Conservation (phyloP, 2,329 filamentous ascomycete genomes). For the Chlorencoelia australis region DNA sequence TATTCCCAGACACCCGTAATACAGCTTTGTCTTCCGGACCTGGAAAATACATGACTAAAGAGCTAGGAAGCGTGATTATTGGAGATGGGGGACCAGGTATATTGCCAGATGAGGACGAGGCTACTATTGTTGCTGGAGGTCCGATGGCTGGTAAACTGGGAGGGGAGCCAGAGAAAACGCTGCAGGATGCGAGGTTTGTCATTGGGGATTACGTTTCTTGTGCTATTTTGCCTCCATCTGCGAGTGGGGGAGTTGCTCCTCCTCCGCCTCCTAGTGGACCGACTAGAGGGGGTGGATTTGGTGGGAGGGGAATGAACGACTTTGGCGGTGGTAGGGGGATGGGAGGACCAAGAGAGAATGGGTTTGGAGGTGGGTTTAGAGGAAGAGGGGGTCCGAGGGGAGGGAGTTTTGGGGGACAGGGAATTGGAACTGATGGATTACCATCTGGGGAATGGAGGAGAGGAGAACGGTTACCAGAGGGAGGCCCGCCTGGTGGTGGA, state of each 20-base stretch:
- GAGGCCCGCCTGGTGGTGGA: conserved; percentile 29
- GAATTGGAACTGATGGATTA: conserved; percentile 25
- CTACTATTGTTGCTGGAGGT: conserved; percentile 23
- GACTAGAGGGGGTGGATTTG: conserved; percentile 29
- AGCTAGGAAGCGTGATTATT: conserved; percentile 74
- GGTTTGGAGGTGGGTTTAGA: conserved; percentile 26
- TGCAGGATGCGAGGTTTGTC: conserved; percentile 70
- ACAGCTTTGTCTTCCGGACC: conserved; percentile 28
- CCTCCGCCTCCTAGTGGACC: conserved; percentile 37
- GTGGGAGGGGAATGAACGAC: conserved; percentile 29
- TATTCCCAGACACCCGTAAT: conserved; percentile 58
- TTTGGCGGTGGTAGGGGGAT: conserved; percentile 29
- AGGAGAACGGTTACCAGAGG: conserved; percentile 51
- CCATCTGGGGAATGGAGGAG: conserved; percentile 54
- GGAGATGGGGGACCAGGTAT: conserved; percentile 44
- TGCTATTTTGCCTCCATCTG: conserved; percentile 65
- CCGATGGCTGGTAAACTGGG: conserved; percentile 32
- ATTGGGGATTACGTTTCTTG: conserved; percentile 84
- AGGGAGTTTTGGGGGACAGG: conserved; percentile 32
- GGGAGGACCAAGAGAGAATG: conserved; percentile 29
- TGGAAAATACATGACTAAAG: conserved; percentile 63
- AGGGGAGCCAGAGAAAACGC: conserved; percentile 59
- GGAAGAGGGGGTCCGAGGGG: conserved; percentile 29
- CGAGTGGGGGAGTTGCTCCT: conserved; percentile 64
- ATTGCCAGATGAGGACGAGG: conserved; percentile 30